A percentile compares a stretch with the other conserved stretches of the same genome.
phyloP scores from a whole-genome alignment of 352 stramenopile species.

The Phytophthora sp. region DNA sequence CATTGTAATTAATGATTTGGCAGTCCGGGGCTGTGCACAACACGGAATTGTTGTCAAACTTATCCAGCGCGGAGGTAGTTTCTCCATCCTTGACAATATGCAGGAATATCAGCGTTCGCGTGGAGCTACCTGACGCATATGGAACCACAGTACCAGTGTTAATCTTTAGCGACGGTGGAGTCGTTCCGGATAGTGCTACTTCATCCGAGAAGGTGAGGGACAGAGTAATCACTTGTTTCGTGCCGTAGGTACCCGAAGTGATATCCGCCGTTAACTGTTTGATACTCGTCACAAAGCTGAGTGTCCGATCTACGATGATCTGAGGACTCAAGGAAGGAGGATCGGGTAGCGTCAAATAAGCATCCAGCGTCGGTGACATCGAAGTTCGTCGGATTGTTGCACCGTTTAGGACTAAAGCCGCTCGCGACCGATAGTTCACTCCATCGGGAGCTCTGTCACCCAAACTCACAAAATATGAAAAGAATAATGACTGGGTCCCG shows the following conservation, averaged over 20 bases:
- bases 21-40: constrained; percentile 51
- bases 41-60: constrained; percentile 58
- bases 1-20: constrained; percentile 79
- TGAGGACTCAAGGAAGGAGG: constrained; percentile 51
- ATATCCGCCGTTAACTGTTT: constrained; percentile 54
- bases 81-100: constrained; percentile 72
- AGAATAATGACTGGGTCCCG: constrained; percentile 54
- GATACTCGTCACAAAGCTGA: constrained; percentile 52
- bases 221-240: constrained; percentile 76
- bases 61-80: constrained; percentile 49
- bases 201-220: constrained; percentile 78
- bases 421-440: constrained; percentile 60
- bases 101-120: constrained; percentile 63
- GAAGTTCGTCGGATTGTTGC: constrained; percentile 65
- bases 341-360: constrained; percentile 54
- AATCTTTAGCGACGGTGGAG: constrained; percentile 51
- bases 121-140: constrained; percentile 64
- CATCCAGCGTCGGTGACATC: constrained; percentile 53
- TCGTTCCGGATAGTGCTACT: constrained; percentile 58
- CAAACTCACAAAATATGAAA: constrained; percentile 70
- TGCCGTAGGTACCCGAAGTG: constrained; percentile 59
- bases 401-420: constrained; percentile 65
- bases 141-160: constrained; percentile 61
- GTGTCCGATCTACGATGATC: constrained; percentile 55
- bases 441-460: constrained; percentile 54